A percentile compares a stretch with the other conserved stretches of the same genome.
Evolutionary conservation across 352 stramenopile species (phyloP).

Genomic region (Halophytophthora polymorphica): DNA sequence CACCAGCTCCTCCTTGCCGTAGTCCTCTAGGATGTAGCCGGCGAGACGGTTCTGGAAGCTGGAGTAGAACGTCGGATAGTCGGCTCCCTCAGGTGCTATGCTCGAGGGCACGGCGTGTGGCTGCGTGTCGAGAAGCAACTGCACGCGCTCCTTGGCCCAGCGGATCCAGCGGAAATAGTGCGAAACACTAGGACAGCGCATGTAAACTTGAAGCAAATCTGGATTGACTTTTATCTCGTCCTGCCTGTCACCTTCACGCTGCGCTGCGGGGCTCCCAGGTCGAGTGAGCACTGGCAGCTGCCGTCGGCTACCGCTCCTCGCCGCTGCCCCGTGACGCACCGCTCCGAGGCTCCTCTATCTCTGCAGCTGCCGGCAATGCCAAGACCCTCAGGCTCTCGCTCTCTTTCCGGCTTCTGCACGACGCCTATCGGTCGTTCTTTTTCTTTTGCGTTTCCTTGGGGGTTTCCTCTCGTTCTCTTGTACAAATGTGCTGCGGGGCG

Average conservation of each 20-base stretch:
- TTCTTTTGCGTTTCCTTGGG: slow-evolving; percentile 30
- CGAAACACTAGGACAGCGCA: slow-evolving; percentile 23
- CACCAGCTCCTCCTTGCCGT: slow-evolving; percentile 35
- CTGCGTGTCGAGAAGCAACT: slow-evolving; percentile 43
- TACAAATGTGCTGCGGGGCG: slow-evolving; percentile 36
- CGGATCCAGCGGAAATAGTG: slow-evolving; percentile 74
- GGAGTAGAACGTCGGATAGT: slow-evolving; percentile 59
- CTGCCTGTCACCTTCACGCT: neutral
- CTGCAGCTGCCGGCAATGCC: slow-evolving; percentile 14
- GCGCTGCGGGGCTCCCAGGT: no score
- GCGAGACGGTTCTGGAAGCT: slow-evolving; percentile 57
- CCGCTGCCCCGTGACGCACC: no score
- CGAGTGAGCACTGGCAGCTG: no score
- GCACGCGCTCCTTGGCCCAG: slow-evolving; percentile 62
- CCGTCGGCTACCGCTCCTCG: no score
- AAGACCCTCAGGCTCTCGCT: slow-evolving; percentile 7
- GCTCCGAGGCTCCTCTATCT: no score
- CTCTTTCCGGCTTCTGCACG: slow-evolving; percentile 12
- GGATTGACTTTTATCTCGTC: neutral
- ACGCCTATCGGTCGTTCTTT: slow-evolving; percentile 24
- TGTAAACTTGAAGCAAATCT: neutral
- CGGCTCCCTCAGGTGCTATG: slow-evolving; percentile 33
- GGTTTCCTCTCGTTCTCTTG: slow-evolving; percentile 46
- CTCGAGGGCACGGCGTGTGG: slow-evolving; percentile 24
- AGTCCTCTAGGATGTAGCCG: slow-evolving; percentile 47